Evolutionary conservation across 306 rosid genomes (phyloP), one percentile per base, ranked within the genome.

Genomic region (Fragaria iinumae): DNA sequence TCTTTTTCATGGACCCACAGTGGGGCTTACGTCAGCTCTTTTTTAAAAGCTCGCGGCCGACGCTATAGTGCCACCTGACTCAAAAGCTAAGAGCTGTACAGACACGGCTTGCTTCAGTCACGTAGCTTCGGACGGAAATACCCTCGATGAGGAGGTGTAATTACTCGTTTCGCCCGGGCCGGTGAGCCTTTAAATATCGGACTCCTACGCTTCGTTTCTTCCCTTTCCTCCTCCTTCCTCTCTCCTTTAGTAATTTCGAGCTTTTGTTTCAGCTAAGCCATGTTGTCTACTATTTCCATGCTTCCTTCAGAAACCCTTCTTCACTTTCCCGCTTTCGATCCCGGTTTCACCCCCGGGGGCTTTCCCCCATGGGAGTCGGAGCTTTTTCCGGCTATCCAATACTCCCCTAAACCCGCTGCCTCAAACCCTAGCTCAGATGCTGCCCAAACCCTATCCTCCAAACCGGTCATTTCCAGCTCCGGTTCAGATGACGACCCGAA

Each of bases 201-300:
- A 1, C 83, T 80, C 89, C 88, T 23, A 80, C 72, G 72, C 88
- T 76, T 73, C 97, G 16, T 80, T 83, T 80, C 91, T 83, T 95
- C 99, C 99, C 84, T 95, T 95, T 92, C 92, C 81, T 80, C 83
- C 85, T 83, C 87, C 80, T 69, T 67, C 88, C 86, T 79, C 79
- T 67, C 85, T 68, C 86, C 80, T 70, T 48, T 49, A 25, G 73
- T 78, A 45, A 0, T n/a, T 75, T 44, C 56, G 14, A 60, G 57
- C 34, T 60, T 20, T 60, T 77, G 73, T 75, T 63, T 75, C 13
- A 36, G 79, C 81, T 56, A 63, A 25, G 14, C n/a, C 88, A 95
- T 95, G 99, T 41, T 88, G 66, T 86, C 96, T 67, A 55, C 89
- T 73, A 74, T 86, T 78, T 67, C 86, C 72, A 73, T 80, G 56